These are phyloP conservation scores for Tylopilus sp. DNA, from an alignment of 1,284 basidiomycete species.

Conservation along the genomic window DNA sequence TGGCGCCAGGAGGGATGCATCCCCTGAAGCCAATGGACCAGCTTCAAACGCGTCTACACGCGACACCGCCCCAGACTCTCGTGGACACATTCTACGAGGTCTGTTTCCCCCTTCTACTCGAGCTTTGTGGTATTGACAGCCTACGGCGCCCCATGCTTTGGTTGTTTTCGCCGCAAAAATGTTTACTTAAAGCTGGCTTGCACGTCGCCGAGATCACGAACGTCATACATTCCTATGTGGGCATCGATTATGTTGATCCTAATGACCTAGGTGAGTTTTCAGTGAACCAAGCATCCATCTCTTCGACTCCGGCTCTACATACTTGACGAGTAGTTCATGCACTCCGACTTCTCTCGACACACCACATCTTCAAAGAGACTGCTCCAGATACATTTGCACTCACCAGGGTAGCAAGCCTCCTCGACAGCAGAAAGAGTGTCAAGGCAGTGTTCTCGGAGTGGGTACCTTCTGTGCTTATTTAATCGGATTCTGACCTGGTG, in stretches of 20 bases:
- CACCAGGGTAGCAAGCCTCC: slow-evolving; percentile 61
- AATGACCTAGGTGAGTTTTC: slow-evolving; percentile 19
- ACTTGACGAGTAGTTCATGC: slow-evolving; percentile 19
- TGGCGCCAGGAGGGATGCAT: not conserved
- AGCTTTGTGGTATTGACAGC: not conserved
- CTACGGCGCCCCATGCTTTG: too few relatives aligned
- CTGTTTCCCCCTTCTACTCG: not conserved
- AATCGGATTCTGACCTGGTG: slow-evolving; percentile 1
- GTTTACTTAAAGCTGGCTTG: slow-evolving; percentile 43
- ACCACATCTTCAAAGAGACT: slow-evolving; percentile 63
- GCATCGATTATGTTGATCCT: slow-evolving; percentile 18
- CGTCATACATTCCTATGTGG: slow-evolving; percentile 33
- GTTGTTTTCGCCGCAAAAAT: not conserved
- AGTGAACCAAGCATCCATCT: too few relatives aligned
- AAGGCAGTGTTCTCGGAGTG: slow-evolving; percentile 34
- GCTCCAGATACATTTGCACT: slow-evolving; percentile 63
- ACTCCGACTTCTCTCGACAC: slow-evolving; percentile 66
- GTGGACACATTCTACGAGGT: slow-evolving; percentile 6
- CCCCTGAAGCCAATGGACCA: not conserved
- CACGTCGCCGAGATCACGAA: slow-evolving; percentile 60
- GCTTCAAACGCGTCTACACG: not conserved
- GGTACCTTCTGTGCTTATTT: slow-evolving; percentile 1
- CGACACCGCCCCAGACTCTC: not conserved
- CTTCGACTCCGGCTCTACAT: not conserved
- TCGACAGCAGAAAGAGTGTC: slow-evolving; percentile 59